These are phyloP conservation scores for Eucalyptus melliodora DNA, from an alignment of 345 rosid species.

Conservation along the genomic window DNA sequence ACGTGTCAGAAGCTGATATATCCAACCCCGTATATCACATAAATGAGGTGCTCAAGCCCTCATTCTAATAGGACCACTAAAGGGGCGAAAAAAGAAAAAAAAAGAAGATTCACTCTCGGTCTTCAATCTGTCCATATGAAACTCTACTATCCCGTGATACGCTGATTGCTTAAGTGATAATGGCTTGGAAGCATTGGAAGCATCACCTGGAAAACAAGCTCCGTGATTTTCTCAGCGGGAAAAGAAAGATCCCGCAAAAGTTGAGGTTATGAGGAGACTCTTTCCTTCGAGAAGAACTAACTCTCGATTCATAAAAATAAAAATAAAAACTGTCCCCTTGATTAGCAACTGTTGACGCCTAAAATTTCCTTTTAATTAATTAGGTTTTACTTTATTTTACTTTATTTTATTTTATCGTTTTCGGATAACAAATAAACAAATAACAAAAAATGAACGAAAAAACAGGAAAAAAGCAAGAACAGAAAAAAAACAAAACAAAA, in stretches of 20 bases:
- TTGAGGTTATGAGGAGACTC: not conserved
- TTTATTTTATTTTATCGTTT: too few relatives aligned
- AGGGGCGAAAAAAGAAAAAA: not conserved
- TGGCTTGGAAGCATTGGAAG: not conserved
- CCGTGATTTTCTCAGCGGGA: not conserved
- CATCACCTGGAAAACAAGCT: not conserved
- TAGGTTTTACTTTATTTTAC: too few relatives aligned
- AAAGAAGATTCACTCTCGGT: not conserved
- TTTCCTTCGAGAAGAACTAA: not conserved
- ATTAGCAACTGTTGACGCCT: too few relatives aligned
- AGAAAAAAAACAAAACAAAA: too few relatives aligned
- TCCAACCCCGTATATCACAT: not conserved
- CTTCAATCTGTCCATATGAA: not conserved
- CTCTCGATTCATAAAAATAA: not conserved
- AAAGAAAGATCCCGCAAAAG: not conserved
- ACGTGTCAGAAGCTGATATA: not conserved
- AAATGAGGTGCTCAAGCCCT: not conserved
- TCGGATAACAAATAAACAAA: too few relatives aligned
- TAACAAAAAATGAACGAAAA: too few relatives aligned
- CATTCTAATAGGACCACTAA: not conserved
- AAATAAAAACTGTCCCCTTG: not conserved
- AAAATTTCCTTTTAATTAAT: too few relatives aligned
- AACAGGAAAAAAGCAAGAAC: too few relatives aligned
- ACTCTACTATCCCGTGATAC: not conserved
- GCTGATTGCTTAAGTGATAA: not conserved